These are phyloP conservation scores for Aspergillus calidoustus DNA, from an alignment of 2,329 filamentous ascomycete genomes.

Conservation along the genomic window DNA sequence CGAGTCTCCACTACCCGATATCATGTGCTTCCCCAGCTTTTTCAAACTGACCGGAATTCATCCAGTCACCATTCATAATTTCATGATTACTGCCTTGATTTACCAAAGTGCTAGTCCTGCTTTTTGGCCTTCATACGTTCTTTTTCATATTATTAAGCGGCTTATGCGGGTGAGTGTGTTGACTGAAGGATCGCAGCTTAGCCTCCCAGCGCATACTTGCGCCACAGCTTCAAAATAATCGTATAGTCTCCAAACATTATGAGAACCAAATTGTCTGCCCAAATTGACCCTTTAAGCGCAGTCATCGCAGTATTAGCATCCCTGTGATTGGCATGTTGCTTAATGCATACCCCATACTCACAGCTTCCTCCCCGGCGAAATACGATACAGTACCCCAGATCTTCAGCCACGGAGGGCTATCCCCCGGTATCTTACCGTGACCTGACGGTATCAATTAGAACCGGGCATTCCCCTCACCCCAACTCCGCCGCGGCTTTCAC, in stretches of 20 bases:
- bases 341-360: neutral
- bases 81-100: no score
- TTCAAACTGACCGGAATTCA: neutral
- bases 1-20: neutral
- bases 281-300: neutral
- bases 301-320: neutral
- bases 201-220: no score
- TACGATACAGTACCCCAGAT: slow-evolving; percentile 7
- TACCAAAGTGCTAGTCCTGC: no score
- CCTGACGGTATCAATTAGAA: neutral
- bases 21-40: slow-evolving; percentile 6
- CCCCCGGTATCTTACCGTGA: slow-evolving; percentile 3
- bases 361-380: slow-evolving; percentile 1
- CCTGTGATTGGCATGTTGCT: neutral
- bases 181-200: neutral
- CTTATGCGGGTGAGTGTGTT: neutral
- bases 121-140: no score
- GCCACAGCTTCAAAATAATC: neutral
- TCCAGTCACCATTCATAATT: neutral
- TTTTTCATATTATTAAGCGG: no score
- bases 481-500: neutral
- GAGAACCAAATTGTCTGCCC: neutral
- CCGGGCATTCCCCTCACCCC: slow-evolving; percentile 7
- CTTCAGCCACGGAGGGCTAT: neutral
- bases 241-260: neutral